Base-by-base conservation (phyloP, 441 rosid genomes). In the Erysimum cheiri region DNA sequence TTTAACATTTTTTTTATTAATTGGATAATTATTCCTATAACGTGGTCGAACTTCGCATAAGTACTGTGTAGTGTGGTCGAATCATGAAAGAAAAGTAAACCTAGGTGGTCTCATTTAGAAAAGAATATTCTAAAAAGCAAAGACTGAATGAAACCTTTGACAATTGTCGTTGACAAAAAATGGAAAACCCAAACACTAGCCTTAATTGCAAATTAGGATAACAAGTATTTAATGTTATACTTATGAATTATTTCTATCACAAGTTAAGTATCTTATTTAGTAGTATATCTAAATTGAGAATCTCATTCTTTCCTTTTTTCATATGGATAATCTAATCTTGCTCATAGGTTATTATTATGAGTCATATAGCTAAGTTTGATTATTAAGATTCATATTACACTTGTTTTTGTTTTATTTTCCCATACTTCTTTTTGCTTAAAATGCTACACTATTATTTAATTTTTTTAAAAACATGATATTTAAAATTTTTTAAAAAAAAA, bases 91-190 rank as follows among this genome's bases (percentile, higher is more conserved):
- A 49, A 19, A 17, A 43, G 32, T 17, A 22, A 61, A 55, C 36
- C 29, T 47, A 5, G 17, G 59, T 72, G 43, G 53, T 57, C 71
- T 56, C 46, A 33, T 49, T 63, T 59, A 15, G 3, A 39, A 8
- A 0, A 0, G 11, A n/a, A 36, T 13, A n/a, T 64, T 5, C 11
- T 2, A 41, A 2, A 52, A 69, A 22, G 2, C 24, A 22, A 2
- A 22, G 24, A 52, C 29, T n/a, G n/a, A n/a, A n/a, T 40, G 54
- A 40, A 60, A 31, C 32, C 24, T 10, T 56, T 71, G 47, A 24
- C 35, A 33, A 22, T 33, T 62, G 41, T 46, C 12, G 13, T 32
- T 47, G 36, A 43, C 61, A 11, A 70, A 8, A 5, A 24, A 2
- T 6, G 2, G 11, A 58, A 48, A 62, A 22, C 12, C 1, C 26